These are phyloP conservation scores for Fusarium zealandicum DNA, from an alignment of 2,329 filamentous ascomycete genomes.

Conservation along the genomic window DNA sequence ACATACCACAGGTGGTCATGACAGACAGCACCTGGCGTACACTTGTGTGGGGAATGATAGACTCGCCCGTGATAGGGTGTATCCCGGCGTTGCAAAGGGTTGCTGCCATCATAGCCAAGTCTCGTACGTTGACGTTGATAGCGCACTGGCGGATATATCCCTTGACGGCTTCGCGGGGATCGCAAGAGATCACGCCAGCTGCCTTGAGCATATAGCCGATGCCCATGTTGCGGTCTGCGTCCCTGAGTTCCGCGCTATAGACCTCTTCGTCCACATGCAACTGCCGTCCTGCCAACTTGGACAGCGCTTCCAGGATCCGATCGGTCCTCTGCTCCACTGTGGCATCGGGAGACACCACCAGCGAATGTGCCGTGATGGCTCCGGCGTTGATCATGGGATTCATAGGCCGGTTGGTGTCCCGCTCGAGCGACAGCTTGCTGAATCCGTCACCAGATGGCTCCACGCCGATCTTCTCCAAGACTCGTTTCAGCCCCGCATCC, in stretches of 20 bases:
- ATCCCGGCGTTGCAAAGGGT: slow-evolving; percentile 49
- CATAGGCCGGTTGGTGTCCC: slow-evolving; percentile 44
- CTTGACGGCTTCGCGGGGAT: slow-evolving; percentile 46
- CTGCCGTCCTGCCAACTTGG: slow-evolving; percentile 46
- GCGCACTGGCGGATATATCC: slow-evolving; percentile 52
- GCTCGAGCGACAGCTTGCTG: slow-evolving; percentile 45
- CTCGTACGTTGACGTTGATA: slow-evolving; percentile 52
- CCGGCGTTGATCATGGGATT: slow-evolving; percentile 50
- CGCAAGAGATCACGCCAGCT: slow-evolving; percentile 47
- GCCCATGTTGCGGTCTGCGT: slow-evolving; percentile 47
- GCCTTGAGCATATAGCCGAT: slow-evolving; percentile 52
- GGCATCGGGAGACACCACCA: slow-evolving; percentile 41
- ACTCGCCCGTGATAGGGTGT: slow-evolving; percentile 45
- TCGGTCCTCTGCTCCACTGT: slow-evolving; percentile 47
- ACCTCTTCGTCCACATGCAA: slow-evolving; percentile 49
- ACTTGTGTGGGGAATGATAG: slow-evolving; percentile 46
- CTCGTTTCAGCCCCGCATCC: slow-evolving; percentile 45
- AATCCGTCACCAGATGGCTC: slow-evolving; percentile 51
- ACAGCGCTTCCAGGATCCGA: slow-evolving; percentile 47
- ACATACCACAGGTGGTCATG: slow-evolving; percentile 54
- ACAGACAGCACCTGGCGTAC: slow-evolving; percentile 51
- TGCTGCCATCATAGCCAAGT: slow-evolving; percentile 51
- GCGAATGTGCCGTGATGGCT: slow-evolving; percentile 46
- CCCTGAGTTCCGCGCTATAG: slow-evolving; percentile 48
- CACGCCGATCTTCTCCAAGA: slow-evolving; percentile 50